Percentiles rank a stretch among this genome's conserved stretches.
These are phyloP conservation scores for Laetiporus sulphureus DNA, from an alignment of 1,284 basidiomycete genomes.

Conservation along the genomic window DNA sequence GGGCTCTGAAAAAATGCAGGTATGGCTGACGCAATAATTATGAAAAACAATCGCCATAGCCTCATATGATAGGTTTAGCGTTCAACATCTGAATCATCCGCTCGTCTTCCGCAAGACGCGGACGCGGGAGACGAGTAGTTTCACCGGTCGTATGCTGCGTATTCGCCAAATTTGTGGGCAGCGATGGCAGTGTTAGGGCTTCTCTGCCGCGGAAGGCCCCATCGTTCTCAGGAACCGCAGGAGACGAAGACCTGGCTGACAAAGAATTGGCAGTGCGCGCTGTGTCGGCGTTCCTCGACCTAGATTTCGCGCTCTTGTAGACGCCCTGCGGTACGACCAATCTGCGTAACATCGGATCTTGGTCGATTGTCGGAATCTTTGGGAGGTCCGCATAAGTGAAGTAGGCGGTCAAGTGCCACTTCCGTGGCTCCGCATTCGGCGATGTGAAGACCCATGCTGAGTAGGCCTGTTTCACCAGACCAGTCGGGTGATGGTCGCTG, in stretches of 20 bases:
- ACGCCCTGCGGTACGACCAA: constrained; percentile 50
- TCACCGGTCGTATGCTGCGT: too few relatives aligned
- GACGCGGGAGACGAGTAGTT: too few relatives aligned
- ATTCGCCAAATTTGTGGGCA: too few relatives aligned
- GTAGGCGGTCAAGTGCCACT: constrained; percentile 60
- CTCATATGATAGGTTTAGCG: constrained; percentile 32
- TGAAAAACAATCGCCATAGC: background rate
- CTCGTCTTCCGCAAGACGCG: constrained; percentile 53
- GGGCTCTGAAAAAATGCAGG: too few relatives aligned
- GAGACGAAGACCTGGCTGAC: background rate
- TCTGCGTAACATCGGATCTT: constrained; percentile 42
- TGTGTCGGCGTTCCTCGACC: constrained; percentile 36
- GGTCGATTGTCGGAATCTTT: constrained; percentile 50
- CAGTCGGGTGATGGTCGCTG: constrained; percentile 42
- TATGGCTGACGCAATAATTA: background rate
- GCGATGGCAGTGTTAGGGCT: too few relatives aligned
- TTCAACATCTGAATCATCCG: constrained; percentile 58
- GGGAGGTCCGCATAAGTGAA: constrained; percentile 57
- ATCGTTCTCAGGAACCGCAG: too few relatives aligned
- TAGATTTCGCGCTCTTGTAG: constrained; percentile 54
- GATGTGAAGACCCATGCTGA: constrained; percentile 51
- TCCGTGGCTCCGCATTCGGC: constrained; percentile 41
- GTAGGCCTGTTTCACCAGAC: constrained; percentile 59
- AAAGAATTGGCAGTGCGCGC: constrained; percentile 16
- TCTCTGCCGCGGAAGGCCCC: too few relatives aligned